Evolutionary conservation across 306 rosid genomes (phyloP).

Genomic region (Cucurbita ficifolia): DNA sequence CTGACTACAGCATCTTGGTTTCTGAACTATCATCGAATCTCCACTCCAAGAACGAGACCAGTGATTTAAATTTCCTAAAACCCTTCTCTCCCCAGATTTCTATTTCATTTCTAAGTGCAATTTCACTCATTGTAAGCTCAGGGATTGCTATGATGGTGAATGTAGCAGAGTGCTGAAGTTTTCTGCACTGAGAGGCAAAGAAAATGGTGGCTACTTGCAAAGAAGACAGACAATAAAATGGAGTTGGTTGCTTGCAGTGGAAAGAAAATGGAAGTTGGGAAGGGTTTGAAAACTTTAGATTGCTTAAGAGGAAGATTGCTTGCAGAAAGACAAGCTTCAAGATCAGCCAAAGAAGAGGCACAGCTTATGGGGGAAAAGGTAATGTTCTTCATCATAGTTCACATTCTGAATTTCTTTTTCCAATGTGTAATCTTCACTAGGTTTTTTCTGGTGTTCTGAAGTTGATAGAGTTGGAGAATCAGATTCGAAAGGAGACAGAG

Average conservation of each 20-base stretch:
- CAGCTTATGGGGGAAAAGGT: conserved; percentile 54
- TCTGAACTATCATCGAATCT: conserved; percentile 7
- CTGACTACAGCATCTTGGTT: conserved; percentile 13
- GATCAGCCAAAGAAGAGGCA: conserved; percentile 45
- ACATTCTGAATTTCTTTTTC: neutral
- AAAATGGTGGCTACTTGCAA: conserved; percentile 12
- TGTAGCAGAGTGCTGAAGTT: neutral
- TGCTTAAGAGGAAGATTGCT: conserved; percentile 81
- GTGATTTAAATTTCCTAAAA: conserved; percentile 1
- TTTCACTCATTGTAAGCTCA: neutral
- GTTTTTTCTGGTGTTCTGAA: conserved; percentile 4
- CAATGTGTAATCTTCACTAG: neutral
- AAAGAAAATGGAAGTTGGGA: conserved; percentile 37
- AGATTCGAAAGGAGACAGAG: conserved; percentile 45
- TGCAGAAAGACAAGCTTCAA: conserved; percentile 86
- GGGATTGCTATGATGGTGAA: neutral
- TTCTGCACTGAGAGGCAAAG: conserved; percentile 6
- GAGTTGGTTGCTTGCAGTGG: conserved; percentile 23
- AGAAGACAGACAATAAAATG: conserved; percentile 20
- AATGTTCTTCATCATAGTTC: neutral
- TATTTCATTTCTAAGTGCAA: neutral
- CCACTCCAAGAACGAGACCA: neutral
- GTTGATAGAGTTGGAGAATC: conserved; percentile 56
- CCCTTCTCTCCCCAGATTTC: neutral
- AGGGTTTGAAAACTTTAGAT: conserved; percentile 45